Conservation (phyloP, 202 grass and related monocot genomes). For the Sporobolus alterniflorus region DNA sequence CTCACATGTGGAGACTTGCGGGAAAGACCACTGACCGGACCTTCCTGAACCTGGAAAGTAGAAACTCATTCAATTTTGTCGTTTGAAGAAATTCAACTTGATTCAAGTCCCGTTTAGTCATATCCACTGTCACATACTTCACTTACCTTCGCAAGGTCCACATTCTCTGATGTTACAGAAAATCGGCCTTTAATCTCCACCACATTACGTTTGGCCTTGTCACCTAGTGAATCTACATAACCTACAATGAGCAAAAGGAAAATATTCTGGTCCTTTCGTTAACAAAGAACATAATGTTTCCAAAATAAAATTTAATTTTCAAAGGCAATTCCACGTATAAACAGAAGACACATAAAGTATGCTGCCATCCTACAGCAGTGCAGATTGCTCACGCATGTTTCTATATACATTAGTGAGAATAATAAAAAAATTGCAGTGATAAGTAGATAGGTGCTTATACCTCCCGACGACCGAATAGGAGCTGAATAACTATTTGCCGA, state of each 20-base stretch:
- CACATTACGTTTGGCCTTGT: slow-evolving; percentile 89
- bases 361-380: slow-evolving; percentile 14
- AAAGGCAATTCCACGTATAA: neutral
- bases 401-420: slow-evolving; percentile 4
- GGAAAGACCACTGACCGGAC: slow-evolving; percentile 59
- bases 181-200: slow-evolving; percentile 99
- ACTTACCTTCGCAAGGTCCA: slow-evolving; percentile 97
- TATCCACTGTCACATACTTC: slow-evolving; percentile 25
- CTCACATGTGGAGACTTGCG: slow-evolving; percentile 77
- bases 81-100: neutral
- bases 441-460: slow-evolving; percentile 38
- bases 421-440: neutral
- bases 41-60: slow-evolving; percentile 72
- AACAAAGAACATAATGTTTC: slow-evolving; percentile 15
- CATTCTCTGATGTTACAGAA: slow-evolving; percentile 99
- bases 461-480: slow-evolving; percentile 95
- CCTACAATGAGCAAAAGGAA: slow-evolving; percentile 59
- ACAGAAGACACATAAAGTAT: neutral
- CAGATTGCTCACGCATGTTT: neutral
- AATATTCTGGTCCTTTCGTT: slow-evolving; percentile 1
- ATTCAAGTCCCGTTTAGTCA: slow-evolving; percentile 6
- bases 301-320: neutral
- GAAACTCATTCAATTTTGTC: neutral
- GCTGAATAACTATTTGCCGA: slow-evolving; percentile 98
- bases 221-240: slow-evolving; percentile 89